Conservation (phyloP, 805 yeast species). For the Metschnikowia continentalis region DNA sequence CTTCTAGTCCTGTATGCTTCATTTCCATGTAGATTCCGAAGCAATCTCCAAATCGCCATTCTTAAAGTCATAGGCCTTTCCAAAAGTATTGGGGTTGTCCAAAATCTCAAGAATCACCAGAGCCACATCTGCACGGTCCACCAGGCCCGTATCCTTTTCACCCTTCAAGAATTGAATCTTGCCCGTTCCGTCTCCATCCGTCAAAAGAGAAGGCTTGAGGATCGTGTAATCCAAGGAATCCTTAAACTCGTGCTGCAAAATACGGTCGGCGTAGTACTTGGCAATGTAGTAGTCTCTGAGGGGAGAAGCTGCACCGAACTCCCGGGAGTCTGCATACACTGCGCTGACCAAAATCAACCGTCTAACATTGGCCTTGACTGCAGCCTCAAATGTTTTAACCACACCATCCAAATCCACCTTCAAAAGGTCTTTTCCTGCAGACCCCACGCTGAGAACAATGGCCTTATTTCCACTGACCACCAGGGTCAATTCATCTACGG, state of each 20-base stretch:
- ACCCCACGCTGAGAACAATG: conserved; percentile 60
- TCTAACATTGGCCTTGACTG: conserved; percentile 38
- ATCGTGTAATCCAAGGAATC: conserved; percentile 50
- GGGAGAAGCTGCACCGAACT: conserved; percentile 27
- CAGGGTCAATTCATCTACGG: conserved; percentile 30
- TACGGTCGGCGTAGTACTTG: conserved; percentile 56
- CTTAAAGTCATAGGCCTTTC: conserved; percentile 42
- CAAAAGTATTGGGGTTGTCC: conserved; percentile 32
- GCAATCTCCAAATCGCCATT: conserved; percentile 36
- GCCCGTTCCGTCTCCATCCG: conserved; percentile 41
- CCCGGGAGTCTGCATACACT: conserved; percentile 48
- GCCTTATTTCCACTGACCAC: conserved; percentile 48
- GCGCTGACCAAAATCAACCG: conserved; percentile 56
- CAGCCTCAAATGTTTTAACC: conserved; percentile 53
- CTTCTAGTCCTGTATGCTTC: neutral
- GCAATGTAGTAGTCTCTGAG: conserved; percentile 52
- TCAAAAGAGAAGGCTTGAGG: conserved; percentile 48
- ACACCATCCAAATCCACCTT: conserved; percentile 62
- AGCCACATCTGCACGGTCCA: conserved; percentile 57
- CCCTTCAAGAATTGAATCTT: conserved; percentile 33
- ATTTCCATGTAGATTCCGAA: conserved; percentile 13
- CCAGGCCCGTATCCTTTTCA: conserved; percentile 20
- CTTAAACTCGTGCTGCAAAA: conserved; percentile 34
- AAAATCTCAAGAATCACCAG: conserved; percentile 36
- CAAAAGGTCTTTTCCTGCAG: conserved; percentile 52